Base-by-base conservation (phyloP, 495 filamentous ascomycete species). In the Podospora comata region DNA sequence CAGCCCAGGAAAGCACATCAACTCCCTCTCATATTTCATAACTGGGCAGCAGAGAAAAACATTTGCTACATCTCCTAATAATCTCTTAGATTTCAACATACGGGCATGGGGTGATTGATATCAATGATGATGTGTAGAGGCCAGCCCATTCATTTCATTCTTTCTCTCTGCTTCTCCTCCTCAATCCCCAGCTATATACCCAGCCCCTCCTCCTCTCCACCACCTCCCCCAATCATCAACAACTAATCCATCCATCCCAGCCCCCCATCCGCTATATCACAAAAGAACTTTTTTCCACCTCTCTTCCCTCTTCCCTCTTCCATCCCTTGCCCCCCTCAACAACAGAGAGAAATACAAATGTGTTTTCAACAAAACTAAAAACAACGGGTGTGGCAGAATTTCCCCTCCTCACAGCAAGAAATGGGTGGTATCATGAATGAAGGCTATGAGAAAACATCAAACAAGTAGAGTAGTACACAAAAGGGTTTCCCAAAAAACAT, bases 391-490 rank as follows among this genome's bases (percentile, higher is more conserved):
- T 11, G 39, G 39, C 39, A 48, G 39, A 48, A 48, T 48, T 9
- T 19, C 54, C n/a, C n/a, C 55, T 58, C n/a, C 55, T 58, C 55
- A 58, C 55, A 58, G 55, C 55, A 63, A 44, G 34, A 44, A 62
- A 39, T 44, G 32, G 30, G 61, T 63, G 61, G 61, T 63, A 63
- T 63, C 61, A 63, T 63, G 61, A 63, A 63, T 63, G 30, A 63
- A 39, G 61, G 34, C 30, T 28, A 63, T 61, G 59, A 59, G n/a
- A 28, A 23, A 23, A 7, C 64, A 61, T 48, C 9, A 64, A 64
- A 23, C 53, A 44, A 0, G 4, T 57, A 61, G 65, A 11, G 54
- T 26, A 44, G 62, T 44, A 53, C 27, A 66, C 15, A 60, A 62
- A 68, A 65, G 67, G 65, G 66, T 62, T 62, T 64, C 65, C 65